Evolutionary conservation across 225 moss, liverwort and hornwort genomes (phyloP), one percentile per base, ranked within the genome.

Genomic region (Lunularia cruciata): DNA sequence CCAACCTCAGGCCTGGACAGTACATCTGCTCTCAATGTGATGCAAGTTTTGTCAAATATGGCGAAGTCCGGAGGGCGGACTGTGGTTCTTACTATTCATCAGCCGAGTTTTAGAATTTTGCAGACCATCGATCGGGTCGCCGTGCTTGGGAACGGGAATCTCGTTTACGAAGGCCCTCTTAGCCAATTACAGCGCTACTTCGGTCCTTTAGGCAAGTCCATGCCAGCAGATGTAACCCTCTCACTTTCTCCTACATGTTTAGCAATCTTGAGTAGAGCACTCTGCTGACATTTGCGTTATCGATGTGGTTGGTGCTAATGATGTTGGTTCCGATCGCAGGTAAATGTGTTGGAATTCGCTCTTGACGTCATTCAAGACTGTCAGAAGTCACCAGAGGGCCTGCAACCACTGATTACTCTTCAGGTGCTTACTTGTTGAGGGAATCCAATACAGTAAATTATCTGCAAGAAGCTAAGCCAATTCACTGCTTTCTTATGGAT

Each of bases 1-100:
- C 81, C 77, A 42, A 81, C 81, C 1, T 81, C 81, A 46, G 81
- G 81, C 23, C 59, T 81, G 25, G 81, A 81, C 77, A 81, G 81
- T 28, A 77, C 74, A 2, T 77, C 81, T 25, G 81, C 81, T 6
- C 74, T 81, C 2, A 71, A 73, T 38, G 71, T 81, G n/a, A 77
- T 81, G 81, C 77, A 81, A 31, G 77, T 57, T 8, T 48, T 81
- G n/a, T 51, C n/a, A 20, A 48, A 27, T 4, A 74, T 81, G 81
- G 77, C 81, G 0, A 48, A 49, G 68, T 23, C 70, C 0, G 77
- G 81, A 11, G 45, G 53, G 52, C 57, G 81, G 46, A 81, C 81
- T 2, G 77, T 77, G 11, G 1, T 77, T 51, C 67, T 81, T 16
- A 81, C 81, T 5, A 81, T 81, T 43, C 81, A 81, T 57, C 81